A percentile compares a stretch with the other conserved stretches of the same genome.
Evolutionary conservation across 345 rosid species (phyloP).

Genomic region (Pistacia atlantica): DNA sequence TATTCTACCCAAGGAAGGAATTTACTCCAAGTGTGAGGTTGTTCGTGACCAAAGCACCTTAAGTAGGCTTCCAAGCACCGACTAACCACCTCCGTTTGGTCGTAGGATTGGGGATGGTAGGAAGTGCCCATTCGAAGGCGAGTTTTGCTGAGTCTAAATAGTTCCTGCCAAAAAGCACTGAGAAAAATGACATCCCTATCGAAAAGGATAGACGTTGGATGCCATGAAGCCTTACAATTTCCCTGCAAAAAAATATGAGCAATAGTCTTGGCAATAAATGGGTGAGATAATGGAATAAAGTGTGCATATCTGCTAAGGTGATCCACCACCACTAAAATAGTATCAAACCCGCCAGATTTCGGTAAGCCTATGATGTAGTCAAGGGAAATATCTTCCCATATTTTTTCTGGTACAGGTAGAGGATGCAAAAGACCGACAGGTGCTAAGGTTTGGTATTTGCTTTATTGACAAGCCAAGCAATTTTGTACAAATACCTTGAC

Average conservation of each 20-base stretch:
- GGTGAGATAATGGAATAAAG: background rate
- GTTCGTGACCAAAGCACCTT: background rate
- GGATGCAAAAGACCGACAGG: slow-evolving; percentile 1
- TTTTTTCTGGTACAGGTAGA: background rate
- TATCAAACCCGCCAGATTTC: background rate
- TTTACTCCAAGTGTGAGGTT: background rate
- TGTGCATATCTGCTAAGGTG: background rate
- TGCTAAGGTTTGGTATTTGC: background rate
- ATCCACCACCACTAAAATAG: background rate
- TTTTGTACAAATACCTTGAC: background rate
- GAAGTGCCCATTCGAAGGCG: background rate
- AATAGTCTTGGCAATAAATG: background rate
- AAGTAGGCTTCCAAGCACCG: background rate
- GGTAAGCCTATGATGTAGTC: slow-evolving; percentile 4
- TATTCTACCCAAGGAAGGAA: background rate
- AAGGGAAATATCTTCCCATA: background rate
- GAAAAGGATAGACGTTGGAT: background rate
- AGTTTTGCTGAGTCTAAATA: background rate
- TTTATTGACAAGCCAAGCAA: background rate
- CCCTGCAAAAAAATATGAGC: background rate
- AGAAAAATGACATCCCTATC: background rate
- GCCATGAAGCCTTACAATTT: background rate
- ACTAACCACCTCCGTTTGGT: too few species aligned
- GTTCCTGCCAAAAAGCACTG: background rate
- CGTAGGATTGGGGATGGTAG: background rate